Evolutionary conservation across 257 asterid species (phyloP).

Genomic region (Misopates orontium): DNA sequence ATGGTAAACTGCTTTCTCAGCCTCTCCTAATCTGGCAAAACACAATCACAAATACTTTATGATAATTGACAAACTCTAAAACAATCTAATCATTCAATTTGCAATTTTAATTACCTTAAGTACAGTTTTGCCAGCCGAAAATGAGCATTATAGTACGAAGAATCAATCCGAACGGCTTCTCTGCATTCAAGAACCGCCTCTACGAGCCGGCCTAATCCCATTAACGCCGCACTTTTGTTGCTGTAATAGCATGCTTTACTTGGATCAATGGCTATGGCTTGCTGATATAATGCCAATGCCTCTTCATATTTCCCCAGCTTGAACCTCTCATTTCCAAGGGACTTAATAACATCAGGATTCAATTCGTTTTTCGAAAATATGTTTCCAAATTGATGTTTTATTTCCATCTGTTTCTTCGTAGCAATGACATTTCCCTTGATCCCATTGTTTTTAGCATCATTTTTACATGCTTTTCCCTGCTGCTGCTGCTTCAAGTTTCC

Average conservation of each 20-base stretch:
- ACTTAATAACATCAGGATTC: conserved; percentile 51
- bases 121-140: conserved; percentile 55
- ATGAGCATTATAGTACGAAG: conserved; percentile 55
- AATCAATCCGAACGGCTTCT: conserved; percentile 54
- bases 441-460: no score
- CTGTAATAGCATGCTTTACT: conserved; percentile 48
- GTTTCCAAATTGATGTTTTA: conserved; percentile 31
- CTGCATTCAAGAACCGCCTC: conserved; percentile 57
- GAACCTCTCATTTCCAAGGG: conserved; percentile 54
- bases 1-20: conserved; percentile 51
- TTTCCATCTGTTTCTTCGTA: conserved; percentile 26
- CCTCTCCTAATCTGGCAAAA: conserved; percentile 57
- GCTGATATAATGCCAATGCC: conserved; percentile 52
- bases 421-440: conserved; percentile 30
- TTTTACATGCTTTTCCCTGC: no score
- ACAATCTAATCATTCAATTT: no score
- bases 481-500: conserved; percentile 46
- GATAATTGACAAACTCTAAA: no score
- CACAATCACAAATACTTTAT: neutral
- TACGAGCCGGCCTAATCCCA: conserved; percentile 48
- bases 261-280: conserved; percentile 58
- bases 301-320: conserved; percentile 47
- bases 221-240: conserved; percentile 66
- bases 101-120: conserved; percentile 37
- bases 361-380: conserved; percentile 21